Evolutionary conservation across 805 yeast species (phyloP).

Genomic region (Zygoascus bituminiphila): DNA sequence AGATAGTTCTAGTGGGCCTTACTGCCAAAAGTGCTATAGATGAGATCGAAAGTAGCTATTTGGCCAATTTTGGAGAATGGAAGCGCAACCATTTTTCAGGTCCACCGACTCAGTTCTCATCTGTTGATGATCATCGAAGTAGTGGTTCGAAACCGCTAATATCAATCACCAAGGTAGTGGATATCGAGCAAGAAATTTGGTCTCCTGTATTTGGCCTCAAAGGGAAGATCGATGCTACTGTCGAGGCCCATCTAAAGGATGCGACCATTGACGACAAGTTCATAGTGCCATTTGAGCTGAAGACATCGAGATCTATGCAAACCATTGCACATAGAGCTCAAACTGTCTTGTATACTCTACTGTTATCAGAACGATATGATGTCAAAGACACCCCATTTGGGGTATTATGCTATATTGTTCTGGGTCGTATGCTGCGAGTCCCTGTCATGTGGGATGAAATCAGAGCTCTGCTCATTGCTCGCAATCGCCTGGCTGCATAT

Average conservation of each 20-base stretch:
- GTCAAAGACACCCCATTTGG: constrained; percentile 50
- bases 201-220: constrained; percentile 84
- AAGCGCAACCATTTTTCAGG: neutral
- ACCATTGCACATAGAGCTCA: constrained; percentile 75
- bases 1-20: constrained; percentile 48
- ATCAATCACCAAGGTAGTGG: constrained; percentile 58
- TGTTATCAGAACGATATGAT: constrained; percentile 73
- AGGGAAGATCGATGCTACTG: constrained; percentile 85
- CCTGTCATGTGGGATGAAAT: constrained; percentile 50
- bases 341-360: constrained; percentile 68
- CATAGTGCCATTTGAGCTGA: constrained; percentile 79
- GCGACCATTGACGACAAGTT: constrained; percentile 33
- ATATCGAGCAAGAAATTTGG: constrained; percentile 86
- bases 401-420: constrained; percentile 66
- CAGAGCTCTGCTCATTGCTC: constrained; percentile 55
- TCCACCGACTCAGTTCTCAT: constrained; percentile 21
- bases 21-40: constrained; percentile 43
- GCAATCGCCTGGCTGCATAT: constrained; percentile 61
- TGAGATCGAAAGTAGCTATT: constrained; percentile 43
- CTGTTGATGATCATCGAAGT: constrained; percentile 15
- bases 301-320: constrained; percentile 60
- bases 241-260: constrained; percentile 45
- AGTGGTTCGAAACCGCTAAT: constrained; percentile 34
- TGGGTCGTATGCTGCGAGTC: constrained; percentile 45
- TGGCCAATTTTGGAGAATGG: constrained; percentile 25